These are phyloP conservation scores for Paecilomyces fulvus DNA, from an alignment of 2,329 filamentous ascomycete species.

Conservation along the genomic window DNA sequence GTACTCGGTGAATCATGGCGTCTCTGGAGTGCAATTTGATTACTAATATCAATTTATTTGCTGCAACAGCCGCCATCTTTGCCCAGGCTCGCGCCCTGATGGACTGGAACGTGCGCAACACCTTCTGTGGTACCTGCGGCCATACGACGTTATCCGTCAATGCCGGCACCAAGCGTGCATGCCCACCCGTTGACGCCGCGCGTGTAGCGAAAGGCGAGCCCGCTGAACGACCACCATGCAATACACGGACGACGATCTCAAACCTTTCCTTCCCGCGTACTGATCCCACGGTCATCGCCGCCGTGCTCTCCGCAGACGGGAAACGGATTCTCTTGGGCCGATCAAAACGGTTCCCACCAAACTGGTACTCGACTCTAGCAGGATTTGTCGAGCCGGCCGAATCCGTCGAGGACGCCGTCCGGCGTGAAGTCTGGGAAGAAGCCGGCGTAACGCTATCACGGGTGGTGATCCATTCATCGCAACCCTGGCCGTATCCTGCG, in stretches of 20 bases:
- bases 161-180: slow-evolving; percentile 37
- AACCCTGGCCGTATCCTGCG: slow-evolving; percentile 81
- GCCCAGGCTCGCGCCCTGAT: slow-evolving; percentile 79
- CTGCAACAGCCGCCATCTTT: slow-evolving; percentile 66
- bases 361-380: slow-evolving; percentile 84
- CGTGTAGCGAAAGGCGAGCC: slow-evolving; percentile 19
- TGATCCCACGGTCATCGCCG: slow-evolving; percentile 92
- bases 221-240: slow-evolving; percentile 57
- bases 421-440: slow-evolving; percentile 81
- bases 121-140: slow-evolving; percentile 85
- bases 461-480: slow-evolving; percentile 73
- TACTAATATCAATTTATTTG: slow-evolving; percentile 2
- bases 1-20: not conserved
- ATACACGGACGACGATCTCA: slow-evolving; percentile 73
- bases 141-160: slow-evolving; percentile 57
- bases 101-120: slow-evolving; percentile 91
- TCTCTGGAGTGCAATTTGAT: not conserved
- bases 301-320: slow-evolving; percentile 73
- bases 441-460: slow-evolving; percentile 66
- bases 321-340: slow-evolving; percentile 74
- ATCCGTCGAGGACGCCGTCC: slow-evolving; percentile 74
- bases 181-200: slow-evolving; percentile 36
- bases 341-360: slow-evolving; percentile 69
- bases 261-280: slow-evolving; percentile 90
- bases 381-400: slow-evolving; percentile 82